Evolutionary conservation across 495 filamentous ascomycete species (phyloP).

Genomic region (Xylaria scruposa): DNA sequence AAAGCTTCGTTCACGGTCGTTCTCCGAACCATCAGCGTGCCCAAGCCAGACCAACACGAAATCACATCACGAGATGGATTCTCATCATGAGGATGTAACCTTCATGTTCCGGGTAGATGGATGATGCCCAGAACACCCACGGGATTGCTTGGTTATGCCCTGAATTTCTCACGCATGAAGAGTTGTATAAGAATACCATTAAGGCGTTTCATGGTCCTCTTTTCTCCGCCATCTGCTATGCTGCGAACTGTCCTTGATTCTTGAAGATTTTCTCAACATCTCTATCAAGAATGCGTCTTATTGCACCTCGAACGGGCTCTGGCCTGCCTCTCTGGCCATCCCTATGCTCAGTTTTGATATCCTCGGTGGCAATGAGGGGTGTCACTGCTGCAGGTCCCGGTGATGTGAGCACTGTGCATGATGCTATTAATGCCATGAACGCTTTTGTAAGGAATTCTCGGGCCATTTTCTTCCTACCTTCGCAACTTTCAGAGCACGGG

Average conservation of each 20-base stretch:
- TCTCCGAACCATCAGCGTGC: slow-evolving; percentile 3
- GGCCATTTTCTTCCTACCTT: too few species aligned
- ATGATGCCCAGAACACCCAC: not conserved
- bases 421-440: slow-evolving; percentile 51
- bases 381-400: slow-evolving; percentile 20
- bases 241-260: not conserved
- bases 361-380: not conserved
- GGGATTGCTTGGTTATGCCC: not conserved
- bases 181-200: slow-evolving; percentile 1
- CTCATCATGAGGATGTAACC: not conserved
- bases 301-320: not conserved
- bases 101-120: slow-evolving; percentile 2
- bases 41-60: not conserved
- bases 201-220: not conserved
- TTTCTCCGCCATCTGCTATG: not conserved
- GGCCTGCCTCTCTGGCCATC: slow-evolving; percentile 7
- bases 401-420: slow-evolving; percentile 24
- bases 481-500: too few species aligned
- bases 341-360: not conserved
- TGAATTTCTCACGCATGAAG: not conserved
- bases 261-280: not conserved
- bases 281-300: slow-evolving; percentile 4
- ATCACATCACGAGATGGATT: not conserved
- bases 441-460: slow-evolving; percentile 28
- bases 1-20: slow-evolving; percentile 8